phyloP scores from a whole-genome alignment of 2,329 filamentous ascomycete genomes.

The Cordyceps fumosorosea region DNA sequence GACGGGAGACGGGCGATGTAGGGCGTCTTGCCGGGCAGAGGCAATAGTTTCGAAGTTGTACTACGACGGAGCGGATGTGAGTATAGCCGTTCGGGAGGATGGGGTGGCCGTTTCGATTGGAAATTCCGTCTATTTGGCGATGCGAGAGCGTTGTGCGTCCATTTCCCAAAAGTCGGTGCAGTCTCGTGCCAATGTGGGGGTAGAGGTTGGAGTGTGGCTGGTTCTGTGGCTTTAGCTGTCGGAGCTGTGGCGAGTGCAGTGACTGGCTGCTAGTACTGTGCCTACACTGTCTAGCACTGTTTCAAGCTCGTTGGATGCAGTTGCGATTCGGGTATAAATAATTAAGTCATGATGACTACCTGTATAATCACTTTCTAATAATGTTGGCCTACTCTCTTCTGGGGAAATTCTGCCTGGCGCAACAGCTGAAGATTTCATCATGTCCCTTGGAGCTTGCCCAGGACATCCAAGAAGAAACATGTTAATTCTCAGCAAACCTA shows the following conservation, averaged over 20 bases:
- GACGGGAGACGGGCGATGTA: slow-evolving; percentile 16
- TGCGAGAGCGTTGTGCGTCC: slow-evolving; percentile 26
- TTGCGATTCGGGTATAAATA: too few relatives aligned
- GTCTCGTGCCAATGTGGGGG: slow-evolving; percentile 33
- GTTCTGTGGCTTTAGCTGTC: not conserved
- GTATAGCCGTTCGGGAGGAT: not conserved
- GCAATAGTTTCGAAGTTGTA: slow-evolving; percentile 9
- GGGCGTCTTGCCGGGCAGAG: slow-evolving; percentile 19
- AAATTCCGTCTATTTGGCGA: slow-evolving; percentile 7
- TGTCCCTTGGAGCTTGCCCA: too few relatives aligned
- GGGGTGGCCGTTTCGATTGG: not conserved
- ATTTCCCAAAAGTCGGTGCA: slow-evolving; percentile 35
- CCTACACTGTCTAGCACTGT: too few relatives aligned
- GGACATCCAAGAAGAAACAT: too few relatives aligned
- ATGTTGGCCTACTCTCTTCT: too few relatives aligned
- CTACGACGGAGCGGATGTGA: not conserved
- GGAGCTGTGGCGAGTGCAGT: not conserved
- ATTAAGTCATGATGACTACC: too few relatives aligned
- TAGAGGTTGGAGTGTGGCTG: slow-evolving; percentile 3
- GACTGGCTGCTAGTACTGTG: too few relatives aligned
- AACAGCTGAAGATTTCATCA: too few relatives aligned
- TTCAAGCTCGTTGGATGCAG: too few relatives aligned
- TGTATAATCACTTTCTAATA: too few relatives aligned
- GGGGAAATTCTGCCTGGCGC: too few relatives aligned
- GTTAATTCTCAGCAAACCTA: too few relatives aligned